phyloP scores from a whole-genome alignment of 306 rosid genomes.

The Acmispon strigosus region DNA sequence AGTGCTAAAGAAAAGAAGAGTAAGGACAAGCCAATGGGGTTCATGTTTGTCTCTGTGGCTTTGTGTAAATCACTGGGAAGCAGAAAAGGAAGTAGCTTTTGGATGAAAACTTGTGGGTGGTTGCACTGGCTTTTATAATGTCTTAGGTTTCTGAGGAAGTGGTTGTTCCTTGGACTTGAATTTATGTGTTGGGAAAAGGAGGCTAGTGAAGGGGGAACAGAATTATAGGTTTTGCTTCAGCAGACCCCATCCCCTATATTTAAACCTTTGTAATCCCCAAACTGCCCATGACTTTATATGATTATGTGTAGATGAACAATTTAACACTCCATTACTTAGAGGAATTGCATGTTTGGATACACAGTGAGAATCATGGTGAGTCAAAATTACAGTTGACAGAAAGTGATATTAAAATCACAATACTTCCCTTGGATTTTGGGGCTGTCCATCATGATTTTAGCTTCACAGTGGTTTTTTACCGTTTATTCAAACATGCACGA shows the following conservation, averaged over 20 bases:
- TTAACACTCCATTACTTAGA: neutral
- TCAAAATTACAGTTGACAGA: no score
- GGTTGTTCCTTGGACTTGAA: conserved; percentile 57
- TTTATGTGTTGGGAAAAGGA: conserved; percentile 37
- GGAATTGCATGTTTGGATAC: neutral
- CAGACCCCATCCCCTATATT: neutral
- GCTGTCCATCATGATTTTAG: no score
- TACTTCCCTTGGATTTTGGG: no score
- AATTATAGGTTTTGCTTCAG: conserved; percentile 33
- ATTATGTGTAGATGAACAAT: neutral
- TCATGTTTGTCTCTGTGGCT: conserved; percentile 27
- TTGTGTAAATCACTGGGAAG: conserved; percentile 15
- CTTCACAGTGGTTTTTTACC: no score
- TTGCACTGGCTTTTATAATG: conserved; percentile 46
- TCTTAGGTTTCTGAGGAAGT: conserved; percentile 13
- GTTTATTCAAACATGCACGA: no score
- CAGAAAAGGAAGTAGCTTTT: conserved; percentile 13
- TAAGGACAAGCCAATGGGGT: conserved; percentile 20
- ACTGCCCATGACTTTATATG: conserved; percentile 2
- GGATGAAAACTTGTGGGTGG: conserved; percentile 31
- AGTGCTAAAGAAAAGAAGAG: conserved; percentile 36
- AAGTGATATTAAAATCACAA: no score
- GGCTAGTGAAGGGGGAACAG: conserved; percentile 30
- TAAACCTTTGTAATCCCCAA: neutral
- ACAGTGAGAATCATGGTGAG: no score